Evolutionary conservation across 768 basidiomycete species (phyloP), one percentile per base, ranked within the genome.

Genomic region (Holtermanniella nyarrowii): DNA sequence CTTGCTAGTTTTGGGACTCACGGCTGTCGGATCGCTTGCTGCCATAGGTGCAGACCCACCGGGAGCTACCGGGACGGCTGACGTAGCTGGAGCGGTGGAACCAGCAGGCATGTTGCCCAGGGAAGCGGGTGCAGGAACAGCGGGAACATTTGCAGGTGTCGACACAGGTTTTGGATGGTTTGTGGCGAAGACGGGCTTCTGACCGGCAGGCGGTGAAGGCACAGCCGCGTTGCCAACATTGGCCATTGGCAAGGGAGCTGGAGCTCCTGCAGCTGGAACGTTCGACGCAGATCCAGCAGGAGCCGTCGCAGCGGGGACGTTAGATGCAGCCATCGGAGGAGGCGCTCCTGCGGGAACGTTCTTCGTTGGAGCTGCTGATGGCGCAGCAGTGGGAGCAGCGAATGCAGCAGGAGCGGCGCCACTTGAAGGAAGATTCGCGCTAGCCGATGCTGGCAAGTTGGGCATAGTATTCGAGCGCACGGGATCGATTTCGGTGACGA

Each of bases 161-260:
- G 31, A 7, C 31, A 16, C 10, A 37, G 31, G 31, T 16, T 37
- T 37, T 37, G 31, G 31, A 16, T 37, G 31, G 16, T 37, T 37
- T 16, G 31, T 84, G 82, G 1, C 79, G 68, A 50, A 85, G 75
- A 22, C 72, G 48, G 10, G 83, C 67, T 0, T 78, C 81, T 0
- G 81, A 81, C 0, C 77, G 75, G 0, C 65, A 58, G 31, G 16
- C 31, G 31, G 31, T 7, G 31, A 7, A 37, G 7, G 7, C 31
- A 16, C 31, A 37, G 31, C 10, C 16, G 16, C 31, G 31, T 16
- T 37, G 7, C 10, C 10, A 37, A 37, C 31, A 16, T 37, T 37
- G 10, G 31, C 31, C 7, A 16, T 7, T 37, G 31, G 10, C 31
- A 16, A 37, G 10, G 31, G 31, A 7, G 31, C 31, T 37, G 31